These are phyloP conservation scores for Panicum miliaceum DNA, from an alignment of 176 grass and related monocot species.

Conservation along the genomic window DNA sequence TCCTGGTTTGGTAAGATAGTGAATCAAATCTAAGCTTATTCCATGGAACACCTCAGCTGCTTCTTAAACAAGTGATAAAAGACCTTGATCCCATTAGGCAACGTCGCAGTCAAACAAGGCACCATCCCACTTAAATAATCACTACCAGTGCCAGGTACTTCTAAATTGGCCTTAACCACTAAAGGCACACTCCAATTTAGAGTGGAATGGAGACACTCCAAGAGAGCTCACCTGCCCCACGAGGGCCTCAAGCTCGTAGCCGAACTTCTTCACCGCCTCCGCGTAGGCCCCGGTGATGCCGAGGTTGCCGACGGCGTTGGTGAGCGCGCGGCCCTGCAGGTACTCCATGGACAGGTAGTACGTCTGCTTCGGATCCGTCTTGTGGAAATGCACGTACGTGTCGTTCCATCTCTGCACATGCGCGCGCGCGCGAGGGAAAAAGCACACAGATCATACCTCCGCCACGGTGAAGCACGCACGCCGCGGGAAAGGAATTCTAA, in stretches of 20 bases:
- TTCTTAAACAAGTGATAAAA: slow-evolving; percentile 35
- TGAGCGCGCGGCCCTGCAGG: slow-evolving; percentile 91
- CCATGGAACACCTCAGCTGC: slow-evolving; percentile 1
- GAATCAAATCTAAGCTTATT: slow-evolving; percentile 35
- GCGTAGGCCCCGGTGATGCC: slow-evolving; percentile 83
- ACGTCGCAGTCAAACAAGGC: slow-evolving; percentile 42
- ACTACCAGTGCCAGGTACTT: not conserved
- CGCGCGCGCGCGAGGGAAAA: not conserved
- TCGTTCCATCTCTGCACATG: slow-evolving; percentile 85
- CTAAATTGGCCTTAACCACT: slow-evolving; percentile 15
- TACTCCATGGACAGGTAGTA: slow-evolving; percentile 99
- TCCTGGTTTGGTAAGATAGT: not conserved
- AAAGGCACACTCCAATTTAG: slow-evolving; percentile 34
- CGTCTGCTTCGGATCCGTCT: slow-evolving; percentile 95
- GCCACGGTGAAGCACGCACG: not conserved
- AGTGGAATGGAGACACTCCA: not conserved
- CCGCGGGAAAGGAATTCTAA: not conserved
- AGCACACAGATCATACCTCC: slow-evolving; percentile 29
- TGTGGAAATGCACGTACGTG: slow-evolving; percentile 94
- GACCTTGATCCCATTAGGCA: not conserved
- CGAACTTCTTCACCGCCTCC: slow-evolving; percentile 89
- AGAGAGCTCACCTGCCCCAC: slow-evolving; percentile 61
- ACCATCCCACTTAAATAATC: slow-evolving; percentile 48
- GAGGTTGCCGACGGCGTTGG: slow-evolving; percentile 96
- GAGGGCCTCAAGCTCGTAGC: slow-evolving; percentile 88